Evolutionary conservation across 768 basidiomycete species (phyloP).

Genomic region (Leccinum pellstonianum): DNA sequence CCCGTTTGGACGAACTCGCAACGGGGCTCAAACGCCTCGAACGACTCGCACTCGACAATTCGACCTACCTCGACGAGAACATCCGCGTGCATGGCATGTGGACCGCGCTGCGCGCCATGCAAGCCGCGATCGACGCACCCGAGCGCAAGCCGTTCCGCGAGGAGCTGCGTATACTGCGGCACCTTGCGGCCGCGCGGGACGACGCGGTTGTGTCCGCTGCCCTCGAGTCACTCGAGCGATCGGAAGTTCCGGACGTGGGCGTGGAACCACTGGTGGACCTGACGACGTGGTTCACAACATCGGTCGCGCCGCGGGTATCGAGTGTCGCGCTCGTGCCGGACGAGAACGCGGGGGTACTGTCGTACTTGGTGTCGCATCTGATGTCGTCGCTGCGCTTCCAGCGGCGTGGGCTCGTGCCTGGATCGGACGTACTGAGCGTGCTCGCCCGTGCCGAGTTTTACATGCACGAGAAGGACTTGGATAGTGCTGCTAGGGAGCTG

Average conservation of each 20-base stretch:
- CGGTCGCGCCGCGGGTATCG: conserved; percentile 80
- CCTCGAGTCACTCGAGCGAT: background rate
- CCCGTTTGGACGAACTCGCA: conserved; percentile 84
- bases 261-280: background rate
- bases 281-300: conserved; percentile 83
- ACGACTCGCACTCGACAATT: conserved; percentile 88
- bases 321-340: conserved; percentile 94
- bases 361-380: conserved; percentile 79
- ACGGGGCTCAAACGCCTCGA: too few relatives aligned
- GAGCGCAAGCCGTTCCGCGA: conserved; percentile 83
- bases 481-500: conserved; percentile 76
- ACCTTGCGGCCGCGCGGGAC: conserved; percentile 67
- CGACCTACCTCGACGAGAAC: conserved; percentile 88
- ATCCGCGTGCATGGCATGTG: conserved; percentile 88
- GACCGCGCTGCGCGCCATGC: conserved; percentile 85
- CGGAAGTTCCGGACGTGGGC: background rate
- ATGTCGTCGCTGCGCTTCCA: conserved; percentile 78
- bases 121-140: conserved; percentile 61
- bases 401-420: conserved; percentile 67
- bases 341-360: conserved; percentile 81
- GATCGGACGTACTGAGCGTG: conserved; percentile 83
- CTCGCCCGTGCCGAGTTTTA: conserved; percentile 87
- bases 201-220: conserved; percentile 51
- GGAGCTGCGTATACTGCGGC: conserved; percentile 67
- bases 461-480: conserved; percentile 90